phyloP scores from a whole-genome alignment of 257 asterid genomes.

The Galeopsis tetrahit region DNA sequence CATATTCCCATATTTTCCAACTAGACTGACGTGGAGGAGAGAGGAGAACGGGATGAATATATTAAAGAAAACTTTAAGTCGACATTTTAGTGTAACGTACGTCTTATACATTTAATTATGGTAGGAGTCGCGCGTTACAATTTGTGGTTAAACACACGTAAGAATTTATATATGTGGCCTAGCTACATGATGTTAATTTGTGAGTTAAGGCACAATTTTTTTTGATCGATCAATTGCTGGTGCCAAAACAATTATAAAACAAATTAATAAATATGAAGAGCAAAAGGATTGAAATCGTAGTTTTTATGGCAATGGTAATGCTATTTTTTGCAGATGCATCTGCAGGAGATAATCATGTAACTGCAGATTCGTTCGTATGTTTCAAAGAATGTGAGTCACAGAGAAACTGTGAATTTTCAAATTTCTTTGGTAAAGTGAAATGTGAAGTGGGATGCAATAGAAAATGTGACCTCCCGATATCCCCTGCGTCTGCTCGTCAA shows the following conservation, averaged over 20 bases:
- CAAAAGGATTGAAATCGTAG: background rate
- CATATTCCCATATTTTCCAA: too few species aligned
- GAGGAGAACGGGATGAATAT: too few species aligned
- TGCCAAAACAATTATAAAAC: too few species aligned
- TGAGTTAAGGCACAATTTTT: background rate
- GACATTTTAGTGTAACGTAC: too few species aligned
- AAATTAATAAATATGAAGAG: background rate
- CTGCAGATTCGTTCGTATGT: background rate
- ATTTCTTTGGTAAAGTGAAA: background rate
- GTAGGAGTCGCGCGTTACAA: background rate
- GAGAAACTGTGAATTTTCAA: background rate
- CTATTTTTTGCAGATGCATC: background rate
- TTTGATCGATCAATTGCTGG: too few species aligned
- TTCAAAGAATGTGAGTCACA: background rate
- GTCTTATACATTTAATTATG: background rate
- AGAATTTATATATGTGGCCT: background rate
- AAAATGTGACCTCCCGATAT: background rate
- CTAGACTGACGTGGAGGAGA: too few species aligned
- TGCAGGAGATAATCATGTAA: background rate
- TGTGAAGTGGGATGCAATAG: background rate
- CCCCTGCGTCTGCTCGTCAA: background rate
- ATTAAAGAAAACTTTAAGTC: too few species aligned
- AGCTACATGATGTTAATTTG: background rate
- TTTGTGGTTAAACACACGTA: background rate
- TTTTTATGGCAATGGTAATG: background rate